Evolutionary conservation across 208 protist species (phyloP), one percentile per base, ranked within the genome.

Genomic region (Crithidia acanthocephali): DNA sequence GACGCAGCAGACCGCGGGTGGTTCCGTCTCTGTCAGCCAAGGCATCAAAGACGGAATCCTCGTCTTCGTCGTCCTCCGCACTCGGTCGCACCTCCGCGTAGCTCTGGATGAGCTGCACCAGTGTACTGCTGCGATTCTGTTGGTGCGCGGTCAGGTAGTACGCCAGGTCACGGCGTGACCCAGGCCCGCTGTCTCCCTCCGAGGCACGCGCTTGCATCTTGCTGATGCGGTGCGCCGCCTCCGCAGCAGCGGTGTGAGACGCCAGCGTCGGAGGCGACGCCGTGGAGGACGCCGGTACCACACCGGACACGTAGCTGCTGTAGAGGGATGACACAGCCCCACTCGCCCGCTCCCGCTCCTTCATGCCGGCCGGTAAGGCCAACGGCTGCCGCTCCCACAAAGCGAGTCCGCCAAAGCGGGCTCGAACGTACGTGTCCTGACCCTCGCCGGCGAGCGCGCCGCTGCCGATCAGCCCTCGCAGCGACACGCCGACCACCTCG

Each of bases 31-130:
- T 16, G 22, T 16, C 15, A 32, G 25, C 16, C 5, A 8, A n/a
- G n/a, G n/a, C n/a, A n/a, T n/a, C 28, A 25, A 22, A 20, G 20
- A 40, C 1, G n/a, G 9, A 20, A 3, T 47, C 23, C 0, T 47
- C 25, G 2, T 27, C 28, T 27, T 33, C 53, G 0, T 11, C 50
- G 5, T 23, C 51, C 22, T 57, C 57, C 22, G 51, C 63, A 15
- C 5, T 58, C 23, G 16, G 20, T 23, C 27, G 58, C n/a, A 28
- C 57, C 27, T 72, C 60, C 40, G 65, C 45, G 65, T 63, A 78
- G 22, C 72, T 78, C 52, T 78, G 65, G 10, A 78, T 23, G 3
- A 78, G 65, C 20, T 78, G 72, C 40, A 72, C 66, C 47, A 78
- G 13, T 44, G 58, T 63, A 47, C 50, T 63, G 0, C 13, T 0